phyloP scores from a whole-genome alignment of 768 basidiomycete species.

The Lepiota venenata region DNA sequence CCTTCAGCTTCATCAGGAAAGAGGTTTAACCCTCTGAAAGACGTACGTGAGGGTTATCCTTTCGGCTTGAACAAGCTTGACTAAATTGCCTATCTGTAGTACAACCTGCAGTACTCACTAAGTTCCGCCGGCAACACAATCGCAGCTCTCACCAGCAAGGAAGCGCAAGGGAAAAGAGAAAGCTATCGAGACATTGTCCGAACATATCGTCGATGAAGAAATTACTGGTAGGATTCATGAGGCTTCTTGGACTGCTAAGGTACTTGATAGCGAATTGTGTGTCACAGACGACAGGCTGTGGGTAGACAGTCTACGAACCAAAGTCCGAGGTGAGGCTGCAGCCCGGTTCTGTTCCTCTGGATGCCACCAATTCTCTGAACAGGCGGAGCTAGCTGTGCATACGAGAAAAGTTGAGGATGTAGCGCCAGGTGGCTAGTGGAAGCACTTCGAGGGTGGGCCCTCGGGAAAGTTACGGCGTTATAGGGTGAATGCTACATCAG shows the following conservation, averaged over 20 bases:
- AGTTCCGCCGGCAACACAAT: slow-evolving; percentile 11
- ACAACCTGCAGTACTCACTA: not conserved
- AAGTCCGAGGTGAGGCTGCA: slow-evolving; percentile 42
- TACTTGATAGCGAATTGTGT: not conserved
- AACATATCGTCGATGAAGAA: not conserved
- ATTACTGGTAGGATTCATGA: not conserved
- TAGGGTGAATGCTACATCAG: slow-evolving; percentile 45
- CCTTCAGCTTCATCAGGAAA: slow-evolving; percentile 11
- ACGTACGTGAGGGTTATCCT: slow-evolving; percentile 18
- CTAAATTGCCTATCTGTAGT: not conserved
- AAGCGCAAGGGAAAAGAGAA: slow-evolving; percentile 25
- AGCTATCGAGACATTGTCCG: not conserved
- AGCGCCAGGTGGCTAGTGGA: slow-evolving; percentile 69
- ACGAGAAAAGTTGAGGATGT: slow-evolving; percentile 77
- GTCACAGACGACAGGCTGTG: slow-evolving; percentile 42
- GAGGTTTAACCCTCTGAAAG: slow-evolving; percentile 31
- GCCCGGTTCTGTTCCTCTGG: not conserved
- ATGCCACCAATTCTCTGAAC: not conserved
- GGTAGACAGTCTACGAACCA: slow-evolving; percentile 66
- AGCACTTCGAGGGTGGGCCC: slow-evolving; percentile 65
- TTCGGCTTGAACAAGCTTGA: not conserved
- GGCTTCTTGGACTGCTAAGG: not conserved
- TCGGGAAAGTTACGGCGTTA: slow-evolving; percentile 67
- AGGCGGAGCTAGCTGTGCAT: slow-evolving; percentile 80
- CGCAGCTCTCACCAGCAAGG: slow-evolving; percentile 15